A percentile compares a stretch with the other conserved stretches of the same genome.
phyloP scores from a whole-genome alignment of 106 monocot species.

The Dendrobium officinale region DNA sequence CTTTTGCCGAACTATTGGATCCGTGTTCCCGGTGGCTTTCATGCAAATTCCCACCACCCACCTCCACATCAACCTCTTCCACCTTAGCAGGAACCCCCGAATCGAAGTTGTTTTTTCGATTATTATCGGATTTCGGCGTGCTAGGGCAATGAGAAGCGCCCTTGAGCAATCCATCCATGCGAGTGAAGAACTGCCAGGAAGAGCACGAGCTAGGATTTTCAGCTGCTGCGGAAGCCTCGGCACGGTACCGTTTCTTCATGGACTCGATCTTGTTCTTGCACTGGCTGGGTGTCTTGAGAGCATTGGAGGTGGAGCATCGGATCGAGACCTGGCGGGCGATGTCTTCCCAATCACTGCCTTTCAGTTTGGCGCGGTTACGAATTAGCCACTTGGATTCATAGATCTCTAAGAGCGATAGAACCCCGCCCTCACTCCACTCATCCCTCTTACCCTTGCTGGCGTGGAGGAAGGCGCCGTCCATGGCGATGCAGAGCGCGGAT shows the following conservation, averaged over 20 bases:
- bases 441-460: constrained; percentile 30
- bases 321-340: constrained; percentile 55
- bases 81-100: constrained; percentile 9
- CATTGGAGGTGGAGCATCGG: constrained; percentile 22
- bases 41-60: constrained; percentile 8
- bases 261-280: constrained; percentile 98
- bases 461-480: neutral
- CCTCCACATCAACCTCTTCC: constrained; percentile 20
- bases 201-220: constrained; percentile 16
- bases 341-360: constrained; percentile 76
- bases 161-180: constrained; percentile 47
- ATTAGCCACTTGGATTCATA: constrained; percentile 71
- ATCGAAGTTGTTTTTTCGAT: neutral
- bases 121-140: constrained; percentile 4
- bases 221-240: constrained; percentile 34
- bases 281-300: constrained; percentile 57
- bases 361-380: constrained; percentile 79
- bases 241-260: constrained; percentile 81
- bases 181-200: constrained; percentile 57
- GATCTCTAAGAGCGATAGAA: constrained; percentile 48
- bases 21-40: constrained; percentile 26
- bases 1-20: constrained; percentile 27
- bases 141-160: constrained; percentile 13
- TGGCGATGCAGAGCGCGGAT: neutral
- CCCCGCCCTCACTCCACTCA: constrained; percentile 68